These are phyloP conservation scores for Phytophthora capsici DNA, from an alignment of 352 stramenopile genomes.

Conservation along the genomic window DNA sequence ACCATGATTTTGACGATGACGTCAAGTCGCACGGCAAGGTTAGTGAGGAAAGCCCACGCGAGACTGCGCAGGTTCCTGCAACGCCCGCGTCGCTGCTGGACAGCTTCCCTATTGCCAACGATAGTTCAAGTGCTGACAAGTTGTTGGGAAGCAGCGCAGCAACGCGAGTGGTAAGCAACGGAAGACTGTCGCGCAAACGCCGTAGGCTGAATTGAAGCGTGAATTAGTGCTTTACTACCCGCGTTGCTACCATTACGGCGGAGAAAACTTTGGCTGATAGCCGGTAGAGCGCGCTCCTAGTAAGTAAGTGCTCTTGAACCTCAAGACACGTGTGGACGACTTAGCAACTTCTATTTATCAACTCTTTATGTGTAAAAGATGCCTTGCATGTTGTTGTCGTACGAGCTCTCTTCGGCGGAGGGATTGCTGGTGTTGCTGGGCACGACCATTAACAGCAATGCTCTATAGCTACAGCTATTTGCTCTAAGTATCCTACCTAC, in stretches of 20 bases:
- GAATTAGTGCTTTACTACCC: no score
- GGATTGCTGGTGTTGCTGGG: no score
- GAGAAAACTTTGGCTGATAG: conserved; percentile 4
- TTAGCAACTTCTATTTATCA: conserved; percentile 10
- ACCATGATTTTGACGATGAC: conserved; percentile 80
- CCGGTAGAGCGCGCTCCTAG: background rate
- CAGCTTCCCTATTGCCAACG: conserved; percentile 65
- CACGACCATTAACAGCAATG: no score
- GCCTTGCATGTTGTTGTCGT: no score
- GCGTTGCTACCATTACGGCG: conserved; percentile 8
- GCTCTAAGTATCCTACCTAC: no score
- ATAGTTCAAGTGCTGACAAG: conserved; percentile 83
- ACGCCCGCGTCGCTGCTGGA: conserved; percentile 49
- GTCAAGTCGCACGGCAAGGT: conserved; percentile 56
- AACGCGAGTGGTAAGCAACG: conserved; percentile 27
- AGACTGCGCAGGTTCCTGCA: conserved; percentile 49
- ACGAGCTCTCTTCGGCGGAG: no score
- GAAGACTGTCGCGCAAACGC: conserved; percentile 53
- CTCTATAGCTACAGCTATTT: no score
- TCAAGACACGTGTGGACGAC: conserved; percentile 18
- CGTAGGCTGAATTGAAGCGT: no score
- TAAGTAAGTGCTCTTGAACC: background rate
- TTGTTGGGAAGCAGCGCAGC: conserved; percentile 55
- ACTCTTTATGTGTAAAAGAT: no score
- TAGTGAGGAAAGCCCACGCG: conserved; percentile 58